A percentile compares a stretch with the other conserved stretches of the same genome.
phyloP scores from a whole-genome alignment of 2,329 filamentous ascomycete genomes.

The Bipolaris cookei region DNA sequence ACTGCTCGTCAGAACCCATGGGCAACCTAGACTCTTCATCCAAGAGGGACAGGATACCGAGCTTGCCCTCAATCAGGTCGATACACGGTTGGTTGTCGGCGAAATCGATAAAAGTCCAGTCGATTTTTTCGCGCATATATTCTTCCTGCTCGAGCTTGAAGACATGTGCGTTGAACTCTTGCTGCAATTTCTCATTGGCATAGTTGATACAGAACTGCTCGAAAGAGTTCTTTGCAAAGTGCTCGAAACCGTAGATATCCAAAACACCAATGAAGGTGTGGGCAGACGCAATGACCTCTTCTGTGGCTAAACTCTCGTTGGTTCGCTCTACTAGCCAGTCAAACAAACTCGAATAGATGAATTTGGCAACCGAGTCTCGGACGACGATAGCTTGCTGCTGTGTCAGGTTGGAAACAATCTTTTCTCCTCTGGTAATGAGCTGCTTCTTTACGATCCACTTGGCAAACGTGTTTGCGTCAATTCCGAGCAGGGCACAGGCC shows the following conservation, averaged over 20 bases:
- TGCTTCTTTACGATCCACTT: slow-evolving; percentile 99
- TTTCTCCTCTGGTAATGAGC: slow-evolving; percentile 92
- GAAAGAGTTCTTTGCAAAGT: slow-evolving; percentile 99
- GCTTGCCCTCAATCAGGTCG: slow-evolving; percentile 94
- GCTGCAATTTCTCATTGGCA: slow-evolving; percentile 97
- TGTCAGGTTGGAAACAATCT: slow-evolving; percentile 94
- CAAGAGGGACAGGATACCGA: slow-evolving; percentile 88
- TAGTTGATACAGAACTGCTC: slow-evolving; percentile 99
- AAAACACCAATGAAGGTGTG: slow-evolving; percentile 95
- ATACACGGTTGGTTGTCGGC: slow-evolving; percentile 99
- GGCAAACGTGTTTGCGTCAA: slow-evolving; percentile 83
- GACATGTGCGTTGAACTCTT: slow-evolving; percentile 99
- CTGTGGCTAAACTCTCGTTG: slow-evolving; percentile 86
- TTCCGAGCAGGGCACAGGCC: slow-evolving; percentile 85
- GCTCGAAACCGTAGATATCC: slow-evolving; percentile 99
- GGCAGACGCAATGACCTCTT: slow-evolving; percentile 82
- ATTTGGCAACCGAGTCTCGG: slow-evolving; percentile 96
- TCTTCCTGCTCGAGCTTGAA: slow-evolving; percentile 99
- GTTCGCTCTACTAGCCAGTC: slow-evolving; percentile 99
- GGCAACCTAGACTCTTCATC: slow-evolving; percentile 96
- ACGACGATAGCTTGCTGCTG: slow-evolving; percentile 94
- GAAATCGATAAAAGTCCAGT: slow-evolving; percentile 99
- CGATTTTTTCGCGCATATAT: slow-evolving; percentile 93
- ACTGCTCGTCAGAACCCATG: slow-evolving; percentile 97
- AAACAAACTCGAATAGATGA: slow-evolving; percentile 97